Evolutionary conservation across 164 flowering plant genomes (phyloP).

Genomic region (Vitis labrusca): DNA sequence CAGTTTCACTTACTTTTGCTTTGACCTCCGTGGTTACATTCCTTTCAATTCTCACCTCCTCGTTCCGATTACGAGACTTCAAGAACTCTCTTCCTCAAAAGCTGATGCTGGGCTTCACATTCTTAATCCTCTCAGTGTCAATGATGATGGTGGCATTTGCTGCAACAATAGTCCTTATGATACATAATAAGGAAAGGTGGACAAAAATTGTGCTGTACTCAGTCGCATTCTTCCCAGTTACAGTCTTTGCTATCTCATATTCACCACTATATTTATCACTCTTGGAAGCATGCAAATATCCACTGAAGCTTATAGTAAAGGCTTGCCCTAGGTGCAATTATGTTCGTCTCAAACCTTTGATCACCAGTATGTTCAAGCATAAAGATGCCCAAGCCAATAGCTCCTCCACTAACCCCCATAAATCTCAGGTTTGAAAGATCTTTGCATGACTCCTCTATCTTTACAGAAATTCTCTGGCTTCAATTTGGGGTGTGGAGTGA

Average conservation of each 20-base stretch:
- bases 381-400: too few relatives aligned
- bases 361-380: too few relatives aligned
- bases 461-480: too few relatives aligned
- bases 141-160: constrained; percentile 17
- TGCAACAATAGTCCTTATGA: constrained; percentile 13
- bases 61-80: constrained; percentile 8
- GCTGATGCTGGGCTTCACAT: constrained; percentile 6
- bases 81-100: constrained; percentile 6
- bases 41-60: constrained; percentile 12
- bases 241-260: not conserved
- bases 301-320: not conserved
- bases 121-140: constrained; percentile 1
- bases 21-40: constrained; percentile 16
- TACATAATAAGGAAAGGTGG: not conserved
- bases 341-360: not conserved
- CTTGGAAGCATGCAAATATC: not conserved
- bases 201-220: not conserved
- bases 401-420: too few relatives aligned
- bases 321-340: not conserved
- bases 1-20: constrained; percentile 9
- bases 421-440: too few relatives aligned
- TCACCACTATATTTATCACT: constrained; percentile 12
- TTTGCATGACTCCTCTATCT: too few relatives aligned
- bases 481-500: too few relatives aligned
- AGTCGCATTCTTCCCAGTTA: not conserved